A percentile compares a stretch with the other conserved stretches of the same genome.
Evolutionary conservation across 768 basidiomycete genomes (phyloP).

Genomic region (Collybia sp.): DNA sequence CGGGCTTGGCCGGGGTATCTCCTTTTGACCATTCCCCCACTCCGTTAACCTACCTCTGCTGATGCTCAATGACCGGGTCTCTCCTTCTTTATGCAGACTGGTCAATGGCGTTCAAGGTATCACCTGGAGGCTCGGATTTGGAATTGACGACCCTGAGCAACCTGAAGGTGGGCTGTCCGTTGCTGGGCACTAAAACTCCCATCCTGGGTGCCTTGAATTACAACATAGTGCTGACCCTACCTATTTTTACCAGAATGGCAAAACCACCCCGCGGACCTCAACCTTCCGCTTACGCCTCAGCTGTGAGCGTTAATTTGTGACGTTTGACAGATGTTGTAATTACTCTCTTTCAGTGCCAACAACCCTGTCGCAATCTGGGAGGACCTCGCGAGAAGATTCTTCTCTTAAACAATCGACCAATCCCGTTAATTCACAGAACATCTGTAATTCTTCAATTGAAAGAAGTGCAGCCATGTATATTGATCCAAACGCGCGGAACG

Average conservation of each 20-base stretch:
- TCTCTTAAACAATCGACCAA: conserved; percentile 9
- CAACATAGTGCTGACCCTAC: background rate
- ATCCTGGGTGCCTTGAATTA: background rate
- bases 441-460: too few relatives aligned
- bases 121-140: conserved; percentile 62
- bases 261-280: conserved; percentile 47
- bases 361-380: conserved; percentile 55
- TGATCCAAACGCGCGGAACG: too few relatives aligned
- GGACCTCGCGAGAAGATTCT: conserved; percentile 27
- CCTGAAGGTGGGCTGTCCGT: conserved; percentile 44
- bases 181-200: background rate
- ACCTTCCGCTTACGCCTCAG: conserved; percentile 42
- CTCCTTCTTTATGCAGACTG: conserved; percentile 24
- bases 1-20: conserved; percentile 8
- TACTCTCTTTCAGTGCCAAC: conserved; percentile 40
- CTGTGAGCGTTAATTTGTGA: conserved; percentile 31
- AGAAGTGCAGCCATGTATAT: too few relatives aligned
- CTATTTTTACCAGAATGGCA: conserved; percentile 45
- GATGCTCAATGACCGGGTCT: background rate
- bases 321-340: background rate
- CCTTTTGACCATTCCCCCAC: conserved; percentile 6
- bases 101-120: conserved; percentile 58
- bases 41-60: conserved; percentile 1
- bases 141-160: conserved; percentile 41
- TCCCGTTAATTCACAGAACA: background rate